Base-by-base conservation (phyloP, 345 rosid genomes). In the Moricandia arvensis region DNA sequence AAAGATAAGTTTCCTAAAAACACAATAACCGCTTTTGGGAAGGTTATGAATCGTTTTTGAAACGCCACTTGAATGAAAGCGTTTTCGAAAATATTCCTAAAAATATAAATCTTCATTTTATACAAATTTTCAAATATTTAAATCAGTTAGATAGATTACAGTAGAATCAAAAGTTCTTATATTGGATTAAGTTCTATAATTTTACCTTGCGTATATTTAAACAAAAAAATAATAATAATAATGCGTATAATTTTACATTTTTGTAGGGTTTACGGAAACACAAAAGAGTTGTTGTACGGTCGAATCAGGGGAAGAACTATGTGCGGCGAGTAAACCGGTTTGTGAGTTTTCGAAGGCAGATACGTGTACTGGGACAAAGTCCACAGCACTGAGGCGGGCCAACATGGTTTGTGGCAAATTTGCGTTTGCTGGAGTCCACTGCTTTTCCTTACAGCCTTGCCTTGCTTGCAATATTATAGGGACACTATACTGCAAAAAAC, bases 361-460 rank as follows among this genome's bases (percentile, higher is more conserved):
- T 79, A 82, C 9, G 66, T 49, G 43, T 82, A 34, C 4, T 82
- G 82, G 82, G 85, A 82, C 45, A 71, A 61, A 37, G 75, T 82
- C 10, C 85, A 82, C 57, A 38, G 75, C 27, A 82, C 82, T 10
- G 82, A 82, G 41, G 66, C 70, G 9, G 9, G 8, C 68, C 26
- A 68, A 68, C 66, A 17, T 1, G 60, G 3, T 63, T 1, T 47
- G 9, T 4, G 81, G 81, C 0, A 27, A 47, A 5, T 54, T 66
- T 59, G 73, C 87, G 6, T 77, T 41, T 33, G n/a, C 24, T 8
- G 59, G 74, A 61, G 30, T 59, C 6, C 6, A 38, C 37, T 65
- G 17, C 81, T 3, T 18, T 3, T 17, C 83, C 83, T 45, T 80
- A 71, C 15, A 53, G 80, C 54, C 13, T 76, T 34, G n/a, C 10